Percentiles rank a stretch among this genome's conserved stretches.
phyloP scores from a whole-genome alignment of 441 rosid genomes.

The Rhodomyrtus psidioides region DNA sequence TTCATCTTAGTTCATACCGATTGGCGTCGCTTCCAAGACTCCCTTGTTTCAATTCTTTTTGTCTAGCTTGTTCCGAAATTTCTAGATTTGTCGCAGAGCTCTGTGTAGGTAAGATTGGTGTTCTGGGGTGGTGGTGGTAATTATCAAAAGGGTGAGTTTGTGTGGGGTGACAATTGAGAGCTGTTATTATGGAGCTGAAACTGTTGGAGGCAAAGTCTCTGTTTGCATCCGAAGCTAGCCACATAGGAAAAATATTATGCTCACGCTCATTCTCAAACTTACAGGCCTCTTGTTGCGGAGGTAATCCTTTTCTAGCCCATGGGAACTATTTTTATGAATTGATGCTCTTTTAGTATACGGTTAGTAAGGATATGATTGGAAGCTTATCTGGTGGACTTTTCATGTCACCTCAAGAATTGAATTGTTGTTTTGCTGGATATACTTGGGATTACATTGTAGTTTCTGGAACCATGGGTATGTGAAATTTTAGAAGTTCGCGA shows the following conservation, averaged over 20 bases:
- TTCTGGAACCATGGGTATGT: not conserved
- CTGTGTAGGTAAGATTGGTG: not conserved
- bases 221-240: slow-evolving; percentile 27
- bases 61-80: not conserved
- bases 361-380: not conserved
- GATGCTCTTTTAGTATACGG: not conserved
- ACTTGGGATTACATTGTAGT: not conserved
- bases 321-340: not conserved
- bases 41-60: not conserved
- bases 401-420: not conserved
- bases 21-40: not conserved
- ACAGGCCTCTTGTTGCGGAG: slow-evolving; percentile 33
- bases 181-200: slow-evolving; percentile 38
- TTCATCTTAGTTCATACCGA: not conserved
- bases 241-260: slow-evolving; percentile 14
- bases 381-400: not conserved
- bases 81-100: not conserved
- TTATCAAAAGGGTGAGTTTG: not conserved
- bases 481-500: not conserved
- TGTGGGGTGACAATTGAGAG: slow-evolving; percentile 8
- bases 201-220: slow-evolving; percentile 17
- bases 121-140: not conserved
- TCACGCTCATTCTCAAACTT: slow-evolving; percentile 22
- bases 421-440: not conserved
- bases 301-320: slow-evolving; percentile 9